Evolutionary conservation across 148 eudicot genomes (phyloP), one percentile per base, ranked within the genome.

Genomic region (Chenopodium suecicum): DNA sequence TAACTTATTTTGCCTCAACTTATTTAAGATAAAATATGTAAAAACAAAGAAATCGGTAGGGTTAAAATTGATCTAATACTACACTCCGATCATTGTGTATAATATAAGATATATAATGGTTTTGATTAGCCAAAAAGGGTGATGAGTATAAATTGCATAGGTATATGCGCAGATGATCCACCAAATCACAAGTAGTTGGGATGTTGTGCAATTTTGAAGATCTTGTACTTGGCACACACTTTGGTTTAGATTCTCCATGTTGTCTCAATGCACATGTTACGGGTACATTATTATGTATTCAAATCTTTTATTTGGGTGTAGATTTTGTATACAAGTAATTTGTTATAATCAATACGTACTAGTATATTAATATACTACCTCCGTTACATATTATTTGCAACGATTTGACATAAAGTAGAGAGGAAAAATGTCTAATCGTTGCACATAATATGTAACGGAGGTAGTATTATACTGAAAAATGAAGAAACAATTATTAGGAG

Each of bases 111-210:
- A 46, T 11, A 5, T 41, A 41, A 5, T 8, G 73, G 58, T 54
- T 31, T 48, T 84, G 71, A 47, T 79, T 73, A 80, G 34, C 56
- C 54, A 17, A 54, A 66, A 23, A 56, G 47, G 47, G 0, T 46
- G 10, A 65, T 46, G 10, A 65, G 48, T 73, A 65, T 65, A 22
- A 41, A 41, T 27, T 17, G 31, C 31, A 63, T 29, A 16, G 74
- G 25, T 76, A 50, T 70, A 75, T 58, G 58, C 34, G 19, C 83
- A 77, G 69, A 80, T 80, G 82, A 52, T 80, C 73, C 79, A 37
- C 69, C 84, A 81, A 79, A 83, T 82, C 81, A 68, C 74, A 80
- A 79, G 83, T 85, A 82, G 84, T 83, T 82, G 58, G 71, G 81
- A 86, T 70, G 83, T 79, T 76, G 76, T 69, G 76, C 82, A 83